Percentiles rank a stretch among this genome's conserved stretches.
These are phyloP conservation scores for Colletotrichum zoysiae DNA, from an alignment of 2,329 filamentous ascomycete species.

Conservation along the genomic window DNA sequence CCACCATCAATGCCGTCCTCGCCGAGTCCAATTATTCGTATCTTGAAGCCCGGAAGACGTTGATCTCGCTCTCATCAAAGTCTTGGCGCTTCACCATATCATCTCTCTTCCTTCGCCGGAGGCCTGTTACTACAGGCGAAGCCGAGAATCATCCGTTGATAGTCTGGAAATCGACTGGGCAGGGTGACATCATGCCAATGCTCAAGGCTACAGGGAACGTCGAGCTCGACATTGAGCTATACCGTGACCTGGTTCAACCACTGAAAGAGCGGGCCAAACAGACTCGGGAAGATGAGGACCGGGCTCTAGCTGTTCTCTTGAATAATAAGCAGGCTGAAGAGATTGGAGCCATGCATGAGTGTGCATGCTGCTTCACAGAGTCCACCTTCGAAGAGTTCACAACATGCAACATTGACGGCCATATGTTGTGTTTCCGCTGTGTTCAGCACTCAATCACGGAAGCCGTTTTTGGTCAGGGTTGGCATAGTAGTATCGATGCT, in stretches of 20 bases:
- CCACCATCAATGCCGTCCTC: slow-evolving; percentile 81
- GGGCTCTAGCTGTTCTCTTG: slow-evolving; percentile 63
- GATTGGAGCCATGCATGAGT: slow-evolving; percentile 72
- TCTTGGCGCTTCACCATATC: slow-evolving; percentile 84
- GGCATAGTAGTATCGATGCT: slow-evolving; percentile 82
- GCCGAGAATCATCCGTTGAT: slow-evolving; percentile 73
- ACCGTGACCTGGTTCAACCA: slow-evolving; percentile 67
- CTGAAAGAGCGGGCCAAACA: slow-evolving; percentile 59
- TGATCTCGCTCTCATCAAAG: slow-evolving; percentile 76
- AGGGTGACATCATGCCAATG: slow-evolving; percentile 67
- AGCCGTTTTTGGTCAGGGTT: slow-evolving; percentile 92
- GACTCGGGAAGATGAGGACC: slow-evolving; percentile 65
- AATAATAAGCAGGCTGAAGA: slow-evolving; percentile 72
- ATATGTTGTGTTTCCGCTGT: slow-evolving; percentile 85
- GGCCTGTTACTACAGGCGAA: slow-evolving; percentile 64
- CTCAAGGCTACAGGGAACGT: slow-evolving; percentile 75
- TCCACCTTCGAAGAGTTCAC: slow-evolving; percentile 80
- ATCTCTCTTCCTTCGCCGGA: slow-evolving; percentile 76
- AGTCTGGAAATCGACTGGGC: slow-evolving; percentile 68
- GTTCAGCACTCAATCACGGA: slow-evolving; percentile 86
- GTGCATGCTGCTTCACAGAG: slow-evolving; percentile 81
- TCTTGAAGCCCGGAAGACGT: slow-evolving; percentile 75
- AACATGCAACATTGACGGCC: slow-evolving; percentile 75
- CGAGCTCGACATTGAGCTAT: slow-evolving; percentile 74
- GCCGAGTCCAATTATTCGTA: slow-evolving; percentile 87